Percentiles rank a stretch among this genome's conserved stretches.
Evolutionary conservation across 176 grass and related monocot species (phyloP).

Genomic region (Panicum miliaceum): DNA sequence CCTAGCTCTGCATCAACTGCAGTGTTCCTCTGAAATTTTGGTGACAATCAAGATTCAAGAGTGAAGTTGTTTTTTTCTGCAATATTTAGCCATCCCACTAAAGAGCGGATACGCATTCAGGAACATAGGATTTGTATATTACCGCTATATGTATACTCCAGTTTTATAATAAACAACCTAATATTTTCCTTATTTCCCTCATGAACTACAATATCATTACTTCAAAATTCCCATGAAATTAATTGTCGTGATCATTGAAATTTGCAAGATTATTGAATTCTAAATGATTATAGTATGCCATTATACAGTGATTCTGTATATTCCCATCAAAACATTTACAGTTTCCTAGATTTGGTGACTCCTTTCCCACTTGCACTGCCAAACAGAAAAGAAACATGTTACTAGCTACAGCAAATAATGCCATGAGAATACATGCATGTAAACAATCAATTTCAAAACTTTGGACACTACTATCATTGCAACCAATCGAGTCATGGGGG

Average conservation of each 20-base stretch:
- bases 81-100: too few relatives aligned
- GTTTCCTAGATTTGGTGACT: neutral
- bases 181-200: neutral
- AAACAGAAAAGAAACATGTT: neutral
- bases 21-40: neutral
- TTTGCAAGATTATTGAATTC: neutral
- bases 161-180: neutral
- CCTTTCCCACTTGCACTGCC: neutral
- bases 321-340: neutral
- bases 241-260: neutral
- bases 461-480: neutral
- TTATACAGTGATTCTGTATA: neutral
- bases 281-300: neutral
- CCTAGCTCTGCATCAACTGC: too few relatives aligned
- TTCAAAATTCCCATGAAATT: neutral
- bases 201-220: neutral
- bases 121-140: neutral
- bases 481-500: neutral
- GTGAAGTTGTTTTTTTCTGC: too few relatives aligned
- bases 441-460: neutral
- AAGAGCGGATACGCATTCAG: too few relatives aligned
- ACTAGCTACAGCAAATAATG: constrained; percentile 10
- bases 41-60: neutral
- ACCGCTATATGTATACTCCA: neutral
- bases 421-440: neutral